These are phyloP conservation scores for Backusella australiensis DNA, from an alignment of 192 early-diverging fungal genomes.

Conservation along the genomic window DNA sequence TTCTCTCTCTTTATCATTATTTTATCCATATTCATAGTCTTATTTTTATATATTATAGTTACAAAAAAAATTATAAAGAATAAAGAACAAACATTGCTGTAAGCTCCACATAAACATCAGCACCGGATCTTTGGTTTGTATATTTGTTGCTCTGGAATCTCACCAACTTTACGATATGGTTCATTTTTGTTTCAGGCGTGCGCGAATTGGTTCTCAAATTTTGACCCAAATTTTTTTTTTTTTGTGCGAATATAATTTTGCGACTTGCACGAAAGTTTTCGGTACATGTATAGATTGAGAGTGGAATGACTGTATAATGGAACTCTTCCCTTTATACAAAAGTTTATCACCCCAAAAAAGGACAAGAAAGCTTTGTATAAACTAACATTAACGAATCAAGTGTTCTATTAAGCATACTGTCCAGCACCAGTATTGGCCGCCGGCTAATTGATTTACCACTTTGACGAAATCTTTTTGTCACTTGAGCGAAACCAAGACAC, in stretches of 20 bases:
- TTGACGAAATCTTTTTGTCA: too few species aligned
- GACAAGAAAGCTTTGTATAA: too few species aligned
- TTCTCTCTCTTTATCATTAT: not conserved
- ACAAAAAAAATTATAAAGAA: slow-evolving; percentile 1
- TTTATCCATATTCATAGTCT: too few species aligned
- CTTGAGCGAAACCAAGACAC: not conserved
- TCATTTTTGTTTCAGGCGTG: slow-evolving; percentile 6
- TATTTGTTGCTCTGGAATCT: slow-evolving; percentile 14
- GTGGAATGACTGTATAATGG: not conserved
- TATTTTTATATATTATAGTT: too few species aligned
- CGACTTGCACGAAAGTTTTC: not conserved
- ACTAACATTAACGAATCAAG: too few species aligned
- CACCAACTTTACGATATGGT: not conserved
- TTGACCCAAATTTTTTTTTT: slow-evolving; percentile 8
- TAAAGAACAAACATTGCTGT: slow-evolving; percentile 12
- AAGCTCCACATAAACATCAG: not conserved
- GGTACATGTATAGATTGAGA: not conserved
- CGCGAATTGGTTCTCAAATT: slow-evolving; percentile 14
- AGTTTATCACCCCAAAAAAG: too few species aligned
- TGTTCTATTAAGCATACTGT: too few species aligned
- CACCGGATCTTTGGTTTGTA: slow-evolving; percentile 8
- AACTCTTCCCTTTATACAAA: too few species aligned
- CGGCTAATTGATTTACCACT: too few species aligned
- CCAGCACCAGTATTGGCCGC: too few species aligned
- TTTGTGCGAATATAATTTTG: slow-evolving; percentile 3